These are phyloP conservation scores for Trichophaea hybrida DNA, from an alignment of 2,329 filamentous ascomycete species.

Conservation along the genomic window DNA sequence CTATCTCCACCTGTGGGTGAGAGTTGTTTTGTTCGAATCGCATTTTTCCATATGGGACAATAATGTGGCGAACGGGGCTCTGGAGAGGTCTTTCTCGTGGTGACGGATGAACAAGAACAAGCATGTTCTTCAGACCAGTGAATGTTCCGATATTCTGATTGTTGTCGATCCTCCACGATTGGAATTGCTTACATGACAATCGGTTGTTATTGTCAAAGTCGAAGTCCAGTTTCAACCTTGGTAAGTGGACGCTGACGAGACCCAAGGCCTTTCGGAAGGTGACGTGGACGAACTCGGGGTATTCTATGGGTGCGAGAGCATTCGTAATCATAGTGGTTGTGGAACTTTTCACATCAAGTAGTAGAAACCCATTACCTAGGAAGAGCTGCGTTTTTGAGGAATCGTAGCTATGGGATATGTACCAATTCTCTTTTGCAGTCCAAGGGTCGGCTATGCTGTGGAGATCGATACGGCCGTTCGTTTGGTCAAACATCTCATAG, in stretches of 20 bases:
- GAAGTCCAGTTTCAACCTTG: conserved; percentile 38
- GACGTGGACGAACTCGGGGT: conserved; percentile 30
- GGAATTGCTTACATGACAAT: conserved; percentile 31
- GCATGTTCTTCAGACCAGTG: conserved; percentile 37
- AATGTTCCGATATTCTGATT: conserved; percentile 38
- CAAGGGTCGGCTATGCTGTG: background rate
- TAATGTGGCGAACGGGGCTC: conserved; percentile 29
- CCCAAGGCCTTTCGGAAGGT: conserved; percentile 10
- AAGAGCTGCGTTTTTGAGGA: conserved; percentile 12
- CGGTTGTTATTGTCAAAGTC: conserved; percentile 24
- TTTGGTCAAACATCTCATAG: background rate
- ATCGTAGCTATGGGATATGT: background rate
- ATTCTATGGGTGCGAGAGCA: conserved; percentile 33
- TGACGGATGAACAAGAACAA: conserved; percentile 36
- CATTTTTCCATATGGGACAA: conserved; percentile 32
- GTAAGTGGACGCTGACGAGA: conserved; percentile 33
- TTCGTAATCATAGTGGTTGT: conserved; percentile 29
- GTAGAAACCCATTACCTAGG: background rate
- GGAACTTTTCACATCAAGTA: conserved; percentile 30
- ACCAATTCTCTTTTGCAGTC: background rate
- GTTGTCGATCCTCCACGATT: conserved; percentile 37
- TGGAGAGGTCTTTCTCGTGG: background rate
- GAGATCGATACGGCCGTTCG: too few relatives aligned
- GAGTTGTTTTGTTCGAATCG: conserved; percentile 10
- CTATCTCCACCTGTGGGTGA: conserved; percentile 26